Conservation (phyloP, 768 basidiomycete genomes). For the Erythrobasidium yunnanense region DNA sequence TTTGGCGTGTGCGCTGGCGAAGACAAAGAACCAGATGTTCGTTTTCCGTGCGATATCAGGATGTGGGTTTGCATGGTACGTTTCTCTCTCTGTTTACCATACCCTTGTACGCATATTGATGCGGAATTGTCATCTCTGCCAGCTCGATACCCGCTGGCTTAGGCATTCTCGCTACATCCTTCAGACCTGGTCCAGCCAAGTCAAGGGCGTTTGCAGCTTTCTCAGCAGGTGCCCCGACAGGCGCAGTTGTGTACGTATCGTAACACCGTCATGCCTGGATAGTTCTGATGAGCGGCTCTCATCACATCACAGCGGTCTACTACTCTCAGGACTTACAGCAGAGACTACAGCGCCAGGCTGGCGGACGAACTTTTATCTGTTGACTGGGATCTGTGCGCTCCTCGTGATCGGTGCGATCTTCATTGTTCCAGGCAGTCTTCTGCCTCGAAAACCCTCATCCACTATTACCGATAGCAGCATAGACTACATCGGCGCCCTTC, state of each 20-base stretch:
- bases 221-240: slow-evolving; percentile 2
- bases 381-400: not conserved
- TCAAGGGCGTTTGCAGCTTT: slow-evolving; percentile 1
- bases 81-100: not conserved
- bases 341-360: not conserved
- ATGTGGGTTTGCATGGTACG: slow-evolving; percentile 1
- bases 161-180: not conserved
- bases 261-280: not conserved
- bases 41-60: slow-evolving; percentile 7
- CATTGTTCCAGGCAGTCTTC: not conserved
- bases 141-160: slow-evolving; percentile 3
- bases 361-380: slow-evolving; percentile 1
- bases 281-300: no score
- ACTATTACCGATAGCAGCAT: not conserved
- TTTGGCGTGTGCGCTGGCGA: not conserved
- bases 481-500: not conserved
- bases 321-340: not conserved
- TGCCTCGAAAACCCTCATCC: not conserved
- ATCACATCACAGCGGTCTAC: slow-evolving; percentile 2
- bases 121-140: not conserved
- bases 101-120: not conserved
- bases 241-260: not conserved
- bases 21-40: slow-evolving; percentile 9
- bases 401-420: not conserved
- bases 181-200: not conserved